These are phyloP conservation scores for Backusella westeae DNA, from an alignment of 192 early-diverging fungal genomes.

Conservation along the genomic window DNA sequence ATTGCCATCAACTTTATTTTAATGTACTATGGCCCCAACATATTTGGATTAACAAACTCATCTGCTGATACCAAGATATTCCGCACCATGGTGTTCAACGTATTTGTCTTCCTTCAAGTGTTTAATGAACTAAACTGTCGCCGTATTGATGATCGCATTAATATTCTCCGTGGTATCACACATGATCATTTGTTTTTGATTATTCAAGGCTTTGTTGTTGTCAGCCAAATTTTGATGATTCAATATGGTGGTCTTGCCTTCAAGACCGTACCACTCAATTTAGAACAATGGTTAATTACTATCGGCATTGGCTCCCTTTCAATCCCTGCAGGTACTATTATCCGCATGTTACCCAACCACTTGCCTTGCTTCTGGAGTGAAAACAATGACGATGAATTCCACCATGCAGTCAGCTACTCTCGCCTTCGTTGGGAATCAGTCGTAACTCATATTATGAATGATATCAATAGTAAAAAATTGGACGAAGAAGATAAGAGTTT, in stretches of 20 bases:
- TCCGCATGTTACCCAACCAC: slow-evolving; percentile 69
- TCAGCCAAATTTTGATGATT: slow-evolving; percentile 80
- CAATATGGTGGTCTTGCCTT: slow-evolving; percentile 86
- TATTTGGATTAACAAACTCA: slow-evolving; percentile 56
- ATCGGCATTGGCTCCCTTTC: slow-evolving; percentile 76
- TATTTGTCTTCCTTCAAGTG: slow-evolving; percentile 91
- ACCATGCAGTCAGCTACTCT: slow-evolving; percentile 20
- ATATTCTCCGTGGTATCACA: slow-evolving; percentile 82
- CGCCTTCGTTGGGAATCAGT: slow-evolving; percentile 25
- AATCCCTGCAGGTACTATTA: slow-evolving; percentile 63
- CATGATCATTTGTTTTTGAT: slow-evolving; percentile 77
- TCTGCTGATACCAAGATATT: slow-evolving; percentile 41
- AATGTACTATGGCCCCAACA: slow-evolving; percentile 48
- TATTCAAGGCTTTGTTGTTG: slow-evolving; percentile 52
- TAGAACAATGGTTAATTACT: slow-evolving; percentile 76
- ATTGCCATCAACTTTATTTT: slow-evolving; percentile 69
- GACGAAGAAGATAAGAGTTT: not conserved
- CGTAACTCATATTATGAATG: slow-evolving; percentile 5
- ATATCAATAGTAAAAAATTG: not conserved
- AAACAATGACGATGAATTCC: slow-evolving; percentile 41
- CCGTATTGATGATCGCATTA: slow-evolving; percentile 71
- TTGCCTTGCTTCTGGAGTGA: slow-evolving; percentile 17
- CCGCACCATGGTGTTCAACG: slow-evolving; percentile 87
- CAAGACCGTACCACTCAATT: slow-evolving; percentile 66
- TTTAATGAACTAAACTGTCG: slow-evolving; percentile 96